Evolutionary conservation across 169 alveolate species (phyloP), one percentile per base, ranked within the genome.

Genomic region (Cryptosporidium canis): DNA sequence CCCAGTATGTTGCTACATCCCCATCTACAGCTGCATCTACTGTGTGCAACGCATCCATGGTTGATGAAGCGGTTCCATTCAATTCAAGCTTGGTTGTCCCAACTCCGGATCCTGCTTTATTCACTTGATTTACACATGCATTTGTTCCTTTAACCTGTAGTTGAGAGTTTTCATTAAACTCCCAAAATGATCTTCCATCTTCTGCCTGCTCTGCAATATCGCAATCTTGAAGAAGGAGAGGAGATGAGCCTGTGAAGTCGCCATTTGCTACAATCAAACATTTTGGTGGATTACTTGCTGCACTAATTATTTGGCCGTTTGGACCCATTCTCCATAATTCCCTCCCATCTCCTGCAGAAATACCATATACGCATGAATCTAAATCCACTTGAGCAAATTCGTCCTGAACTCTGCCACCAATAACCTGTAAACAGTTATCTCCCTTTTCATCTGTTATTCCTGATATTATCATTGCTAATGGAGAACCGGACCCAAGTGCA

Each of bases 401-500:
- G 11, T 72, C 71, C 65, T 72, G 85, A 27, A 72, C 65, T 56
- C 24, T 72, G 11, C 85, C 85, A 31, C 85, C 70, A 55, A 56
- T 21, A 21, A 71, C 94, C 70, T 95, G 97, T 66, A 95, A 90
- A 51, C 98, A 95, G 94, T 93, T 93, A 33, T 95, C 97, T 11
- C 96, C 96, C 24, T 85, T 91, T 18, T 94, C 93, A 63, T 94
- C 94, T 24, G 97, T 93, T 8, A 95, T 92, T 48, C 98, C 98
- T 18, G 96, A 92, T 35, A 94, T 70, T 11, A 95, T 83, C 94
- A 95, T 90, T 47, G 95, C 91, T 66, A 94, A 67, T 8, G 97
- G 98, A 70, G 92, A 84, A 3, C 98, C 98, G 4, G 95, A 92
- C 6, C 97, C 98, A 48, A 95, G 90, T 7, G 95, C 91, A 68